A percentile compares a stretch with the other conserved stretches of the same genome.
These are phyloP conservation scores for Aspergillus persii DNA, from an alignment of 2,329 filamentous ascomycete species.

Conservation along the genomic window DNA sequence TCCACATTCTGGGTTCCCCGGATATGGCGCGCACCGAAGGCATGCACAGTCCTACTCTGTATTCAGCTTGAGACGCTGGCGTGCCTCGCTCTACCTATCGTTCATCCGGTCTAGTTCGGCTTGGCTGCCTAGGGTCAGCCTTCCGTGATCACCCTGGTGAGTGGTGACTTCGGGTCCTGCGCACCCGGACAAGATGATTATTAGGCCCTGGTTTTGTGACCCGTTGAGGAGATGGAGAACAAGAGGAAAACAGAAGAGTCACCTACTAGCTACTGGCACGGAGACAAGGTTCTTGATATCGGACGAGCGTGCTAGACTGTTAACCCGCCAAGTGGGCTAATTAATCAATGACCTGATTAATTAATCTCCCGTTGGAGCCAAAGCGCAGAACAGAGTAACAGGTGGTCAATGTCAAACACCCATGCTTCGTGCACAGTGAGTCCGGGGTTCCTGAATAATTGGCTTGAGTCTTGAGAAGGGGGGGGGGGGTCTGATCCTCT, in stretches of 20 bases:
- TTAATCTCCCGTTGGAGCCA: neutral
- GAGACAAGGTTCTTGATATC: neutral
- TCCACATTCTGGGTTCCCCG: slow-evolving; percentile 4
- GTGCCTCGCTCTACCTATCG: neutral
- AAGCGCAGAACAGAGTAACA: no score
- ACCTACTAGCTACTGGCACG: neutral
- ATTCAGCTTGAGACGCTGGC: neutral
- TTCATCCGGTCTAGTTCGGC: no score
- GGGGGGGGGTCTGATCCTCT: neutral
- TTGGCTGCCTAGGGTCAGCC: no score
- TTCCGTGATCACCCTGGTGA: no score
- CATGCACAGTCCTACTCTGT: neutral
- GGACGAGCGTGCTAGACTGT: neutral
- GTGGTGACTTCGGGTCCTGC: neutral
- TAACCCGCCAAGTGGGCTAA: no score
- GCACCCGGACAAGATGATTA: neutral
- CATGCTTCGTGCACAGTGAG: neutral
- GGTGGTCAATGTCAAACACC: no score
- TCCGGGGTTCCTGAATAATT: neutral
- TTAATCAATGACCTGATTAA: neutral
- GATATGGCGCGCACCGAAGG: neutral
- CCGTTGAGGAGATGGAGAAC: neutral
- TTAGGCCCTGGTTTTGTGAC: neutral
- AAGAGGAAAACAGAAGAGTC: no score
- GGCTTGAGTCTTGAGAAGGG: neutral